These are phyloP conservation scores for Buxus sempervirens DNA, from an alignment of 164 flowering plant genomes.

Conservation along the genomic window DNA sequence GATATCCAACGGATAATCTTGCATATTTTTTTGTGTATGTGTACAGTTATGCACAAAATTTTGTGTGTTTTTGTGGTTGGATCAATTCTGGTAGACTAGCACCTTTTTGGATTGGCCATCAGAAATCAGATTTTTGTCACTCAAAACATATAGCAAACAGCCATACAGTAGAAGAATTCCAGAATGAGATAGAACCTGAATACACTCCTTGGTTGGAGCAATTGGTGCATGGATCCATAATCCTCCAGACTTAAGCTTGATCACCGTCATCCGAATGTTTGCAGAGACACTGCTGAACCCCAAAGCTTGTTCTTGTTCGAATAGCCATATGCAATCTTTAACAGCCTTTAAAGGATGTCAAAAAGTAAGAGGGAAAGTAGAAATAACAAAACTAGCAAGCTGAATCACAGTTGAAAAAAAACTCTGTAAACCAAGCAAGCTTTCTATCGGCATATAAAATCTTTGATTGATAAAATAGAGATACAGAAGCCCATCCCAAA, in stretches of 20 bases:
- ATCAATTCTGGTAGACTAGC: neutral
- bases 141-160: neutral
- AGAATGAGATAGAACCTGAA: slow-evolving; percentile 48
- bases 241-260: slow-evolving; percentile 97
- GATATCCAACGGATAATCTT: no score
- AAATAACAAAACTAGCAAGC: neutral
- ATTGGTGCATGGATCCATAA: slow-evolving; percentile 98
- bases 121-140: neutral
- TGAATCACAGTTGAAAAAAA: neutral
- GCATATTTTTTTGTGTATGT: no score
- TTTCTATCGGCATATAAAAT: neutral
- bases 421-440: neutral
- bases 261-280: slow-evolving; percentile 91
- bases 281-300: slow-evolving; percentile 98
- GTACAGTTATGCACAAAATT: no score
- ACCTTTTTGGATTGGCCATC: neutral
- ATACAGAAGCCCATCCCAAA: no score
- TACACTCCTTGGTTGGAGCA: slow-evolving; percentile 94
- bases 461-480: no score
- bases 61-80: neutral
- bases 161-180: neutral
- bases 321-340: slow-evolving; percentile 82
- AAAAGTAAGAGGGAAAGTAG: slow-evolving; percentile 10
- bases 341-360: slow-evolving; percentile 49
- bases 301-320: slow-evolving; percentile 95